A percentile compares a stretch with the other conserved stretches of the same genome.
phyloP scores from a whole-genome alignment of 2,329 filamentous ascomycete genomes.

The Phyllosticta citriasiana region DNA sequence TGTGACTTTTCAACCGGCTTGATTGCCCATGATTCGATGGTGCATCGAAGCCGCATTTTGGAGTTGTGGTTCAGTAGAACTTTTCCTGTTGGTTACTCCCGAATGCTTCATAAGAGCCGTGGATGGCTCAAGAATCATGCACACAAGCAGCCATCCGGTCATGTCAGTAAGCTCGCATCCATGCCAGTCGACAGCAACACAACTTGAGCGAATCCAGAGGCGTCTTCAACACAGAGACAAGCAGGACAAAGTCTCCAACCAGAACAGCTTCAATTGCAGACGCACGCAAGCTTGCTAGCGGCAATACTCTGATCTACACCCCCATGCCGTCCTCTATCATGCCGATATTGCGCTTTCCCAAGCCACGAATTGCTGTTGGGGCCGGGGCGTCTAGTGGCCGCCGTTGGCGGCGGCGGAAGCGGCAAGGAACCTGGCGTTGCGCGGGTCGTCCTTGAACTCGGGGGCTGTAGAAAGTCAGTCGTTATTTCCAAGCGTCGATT shows the following conservation, averaged over 20 bases:
- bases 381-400: constrained; percentile 5
- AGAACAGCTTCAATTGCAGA: constrained; percentile 2
- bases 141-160: too few species aligned
- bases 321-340: constrained; percentile 3
- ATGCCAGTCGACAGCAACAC: too few species aligned
- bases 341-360: constrained; percentile 1
- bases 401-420: constrained; percentile 25
- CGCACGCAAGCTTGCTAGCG: neutral
- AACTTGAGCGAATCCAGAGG: too few species aligned
- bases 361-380: neutral
- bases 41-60: too few species aligned
- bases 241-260: neutral
- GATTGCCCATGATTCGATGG: too few species aligned
- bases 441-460: constrained; percentile 94
- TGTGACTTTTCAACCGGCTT: too few species aligned
- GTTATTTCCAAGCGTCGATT: too few species aligned
- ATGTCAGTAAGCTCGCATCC: too few species aligned
- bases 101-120: too few species aligned
- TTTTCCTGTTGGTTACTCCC: too few species aligned
- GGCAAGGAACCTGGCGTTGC: constrained; percentile 50
- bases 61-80: too few species aligned
- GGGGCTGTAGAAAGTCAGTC: constrained; percentile 49
- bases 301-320: constrained; percentile 1
- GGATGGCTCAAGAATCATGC: too few species aligned
- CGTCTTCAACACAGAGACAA: neutral